These are phyloP conservation scores for Alternaria sp. DNA, from an alignment of 2,329 filamentous ascomycete genomes.

Conservation along the genomic window DNA sequence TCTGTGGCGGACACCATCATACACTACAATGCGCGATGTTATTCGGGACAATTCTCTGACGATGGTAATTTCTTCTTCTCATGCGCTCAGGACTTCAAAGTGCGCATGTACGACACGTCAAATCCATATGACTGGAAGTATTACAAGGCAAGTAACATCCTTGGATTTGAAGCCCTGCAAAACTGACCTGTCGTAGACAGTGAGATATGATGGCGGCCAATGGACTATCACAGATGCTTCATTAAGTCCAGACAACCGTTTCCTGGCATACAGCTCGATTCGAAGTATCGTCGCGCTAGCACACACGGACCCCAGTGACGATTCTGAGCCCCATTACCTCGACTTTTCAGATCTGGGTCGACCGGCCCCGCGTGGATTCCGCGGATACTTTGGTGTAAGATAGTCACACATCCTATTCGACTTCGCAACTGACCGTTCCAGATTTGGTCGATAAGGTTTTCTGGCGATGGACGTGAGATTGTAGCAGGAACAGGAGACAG, in stretches of 20 bases:
- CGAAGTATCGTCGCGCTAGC: slow-evolving; percentile 83
- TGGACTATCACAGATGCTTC: slow-evolving; percentile 98
- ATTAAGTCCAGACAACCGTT: slow-evolving; percentile 88
- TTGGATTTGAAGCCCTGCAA: not conserved
- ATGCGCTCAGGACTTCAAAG: slow-evolving; percentile 88
- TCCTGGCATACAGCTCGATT: slow-evolving; percentile 91
- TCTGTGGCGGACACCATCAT: slow-evolving; percentile 84
- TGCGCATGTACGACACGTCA: slow-evolving; percentile 96
- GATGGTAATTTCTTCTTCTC: slow-evolving; percentile 98
- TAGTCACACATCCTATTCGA: not conserved
- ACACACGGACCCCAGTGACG: slow-evolving; percentile 82
- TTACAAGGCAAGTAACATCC: slow-evolving; percentile 72
- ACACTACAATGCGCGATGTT: slow-evolving; percentile 84
- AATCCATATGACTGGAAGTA: slow-evolving; percentile 96
- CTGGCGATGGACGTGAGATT: slow-evolving; percentile 86
- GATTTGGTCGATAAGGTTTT: slow-evolving; percentile 93
- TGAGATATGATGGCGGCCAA: slow-evolving; percentile 81
- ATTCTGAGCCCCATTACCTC: slow-evolving; percentile 78
- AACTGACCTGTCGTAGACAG: slow-evolving; percentile 67
- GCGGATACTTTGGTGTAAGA: slow-evolving; percentile 43
- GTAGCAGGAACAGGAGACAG: slow-evolving; percentile 84
- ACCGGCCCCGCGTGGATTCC: slow-evolving; percentile 45
- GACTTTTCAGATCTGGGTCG: slow-evolving; percentile 67
- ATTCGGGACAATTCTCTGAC: slow-evolving; percentile 94
- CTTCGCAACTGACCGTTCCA: slow-evolving; percentile 32